Percentiles rank a stretch among this genome's conserved stretches.
Evolutionary conservation across 192 early-diverging fungal genomes (phyloP).

Genomic region (Linnemannia hyalina): DNA sequence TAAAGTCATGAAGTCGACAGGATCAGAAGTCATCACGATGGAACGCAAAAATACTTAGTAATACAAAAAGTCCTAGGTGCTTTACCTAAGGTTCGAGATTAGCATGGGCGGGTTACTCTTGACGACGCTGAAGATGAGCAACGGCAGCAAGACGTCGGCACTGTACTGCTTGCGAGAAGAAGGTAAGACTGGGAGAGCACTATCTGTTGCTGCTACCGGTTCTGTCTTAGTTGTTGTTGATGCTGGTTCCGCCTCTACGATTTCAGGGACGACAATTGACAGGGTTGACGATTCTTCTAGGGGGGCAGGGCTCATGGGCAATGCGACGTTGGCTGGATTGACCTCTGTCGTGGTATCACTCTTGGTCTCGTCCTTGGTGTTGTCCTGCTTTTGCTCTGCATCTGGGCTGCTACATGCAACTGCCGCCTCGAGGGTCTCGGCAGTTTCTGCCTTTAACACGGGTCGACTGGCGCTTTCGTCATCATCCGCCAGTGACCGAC

Average conservation of each 20-base stretch:
- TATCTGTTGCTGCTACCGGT: neutral
- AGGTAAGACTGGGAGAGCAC: neutral
- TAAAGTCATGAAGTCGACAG: neutral
- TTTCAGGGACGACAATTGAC: neutral
- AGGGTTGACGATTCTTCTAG: neutral
- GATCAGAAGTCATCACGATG: neutral
- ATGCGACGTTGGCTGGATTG: conserved; percentile 17
- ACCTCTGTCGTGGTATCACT: neutral
- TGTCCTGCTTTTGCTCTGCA: neutral
- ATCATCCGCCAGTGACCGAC: neutral
- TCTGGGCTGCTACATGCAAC: neutral
- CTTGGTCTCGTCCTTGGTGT: neutral
- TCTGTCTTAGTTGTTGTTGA: neutral
- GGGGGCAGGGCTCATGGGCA: conserved; percentile 27
- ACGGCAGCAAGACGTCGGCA: conserved; percentile 76
- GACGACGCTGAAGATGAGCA: conserved; percentile 77
- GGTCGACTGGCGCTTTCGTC: neutral
- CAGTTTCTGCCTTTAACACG: neutral
- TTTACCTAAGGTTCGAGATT: conserved; percentile 74
- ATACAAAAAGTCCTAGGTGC: neutral
- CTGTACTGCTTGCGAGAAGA: conserved; percentile 44
- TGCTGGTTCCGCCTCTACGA: neutral
- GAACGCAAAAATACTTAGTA: neutral
- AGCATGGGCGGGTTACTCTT: conserved; percentile 76
- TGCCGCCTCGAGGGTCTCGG: neutral